Base-by-base conservation (phyloP, 257 asterid species). In the Ballota nigra region DNA sequence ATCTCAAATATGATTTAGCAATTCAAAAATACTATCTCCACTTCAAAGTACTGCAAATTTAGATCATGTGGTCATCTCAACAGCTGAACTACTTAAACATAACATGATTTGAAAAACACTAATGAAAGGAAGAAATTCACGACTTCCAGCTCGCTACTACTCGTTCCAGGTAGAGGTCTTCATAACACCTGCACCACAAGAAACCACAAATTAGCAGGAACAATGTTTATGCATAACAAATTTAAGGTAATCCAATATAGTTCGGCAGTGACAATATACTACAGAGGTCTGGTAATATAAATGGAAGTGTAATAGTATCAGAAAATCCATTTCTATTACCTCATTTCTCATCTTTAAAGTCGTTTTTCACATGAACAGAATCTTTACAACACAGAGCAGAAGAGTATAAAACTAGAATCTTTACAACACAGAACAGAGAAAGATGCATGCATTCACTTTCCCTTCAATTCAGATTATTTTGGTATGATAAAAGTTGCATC, bases 101-200 rank as follows among this genome's bases (percentile, higher is more conserved):
- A 47, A 13, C 18, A 19, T 5, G 41, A 18, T 36, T 19, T 57
- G 34, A 47, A 56, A 15, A 23, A 22, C 58, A 72, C 55, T 1
- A 9, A 36, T 64, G 64, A 55, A 61, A 58, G 43, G 71, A 72
- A 24, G 71, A 67, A 13, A 52, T 61, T 53, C 36, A 47, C 29
- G 64, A 38, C 24, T 18, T 12, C n/a, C n/a, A 66, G 69, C 49
- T 29, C 76, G 67, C 75, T 38, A 45, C 66, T 63, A 57, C 55
- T 61, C 71, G 69, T 29, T 76, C 74, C 68, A 73, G 38, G 7
- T 59, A 36, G 12, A 72, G 41, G 8, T 57, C 15, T 23, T 47
- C 61, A 68, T 36, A 28, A 43, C 29, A 76, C 60, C 81, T 80
- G 78, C 38, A 53, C 38, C 4, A 64, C 11, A 15, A 24, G 47